A percentile compares a stretch with the other conserved stretches of the same genome.
These are phyloP conservation scores for Arctium lappa DNA, from an alignment of 129 eudicot species.

Conservation along the genomic window DNA sequence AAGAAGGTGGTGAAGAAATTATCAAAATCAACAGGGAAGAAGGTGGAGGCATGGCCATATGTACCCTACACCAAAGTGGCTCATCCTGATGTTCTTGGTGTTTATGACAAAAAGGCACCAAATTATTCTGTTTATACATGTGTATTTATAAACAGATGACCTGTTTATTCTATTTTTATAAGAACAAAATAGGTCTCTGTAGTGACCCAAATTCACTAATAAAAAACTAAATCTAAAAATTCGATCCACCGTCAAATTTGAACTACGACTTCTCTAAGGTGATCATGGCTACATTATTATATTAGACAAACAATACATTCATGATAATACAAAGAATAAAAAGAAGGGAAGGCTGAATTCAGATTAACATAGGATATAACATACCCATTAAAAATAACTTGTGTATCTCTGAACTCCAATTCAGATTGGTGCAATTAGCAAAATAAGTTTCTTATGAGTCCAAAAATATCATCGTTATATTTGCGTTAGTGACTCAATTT, in stretches of 20 bases:
- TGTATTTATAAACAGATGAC: no score
- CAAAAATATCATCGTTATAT: slow-evolving; percentile 5
- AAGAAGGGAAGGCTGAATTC: background rate
- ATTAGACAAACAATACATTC: background rate
- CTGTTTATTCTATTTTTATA: no score
- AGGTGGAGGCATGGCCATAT: slow-evolving; percentile 64
- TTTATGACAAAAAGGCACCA: slow-evolving; percentile 76
- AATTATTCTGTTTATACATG: no score
- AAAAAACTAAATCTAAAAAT: no score
- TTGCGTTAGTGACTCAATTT: background rate
- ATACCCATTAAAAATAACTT: background rate
- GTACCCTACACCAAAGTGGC: slow-evolving; percentile 57
- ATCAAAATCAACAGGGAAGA: slow-evolving; percentile 55
- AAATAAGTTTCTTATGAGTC: background rate
- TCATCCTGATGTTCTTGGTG: slow-evolving; percentile 63
- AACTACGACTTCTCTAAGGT: background rate
- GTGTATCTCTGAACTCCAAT: background rate
- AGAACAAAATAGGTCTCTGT: no score
- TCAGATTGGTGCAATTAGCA: slow-evolving; percentile 2
- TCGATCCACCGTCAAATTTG: background rate
- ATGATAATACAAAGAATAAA: background rate
- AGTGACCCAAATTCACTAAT: no score
- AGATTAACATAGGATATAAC: background rate
- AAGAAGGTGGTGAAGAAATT: slow-evolving; percentile 50
- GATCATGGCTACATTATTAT: background rate